Base-by-base conservation (phyloP, 148 eudicot species). In the Silene conica region DNA sequence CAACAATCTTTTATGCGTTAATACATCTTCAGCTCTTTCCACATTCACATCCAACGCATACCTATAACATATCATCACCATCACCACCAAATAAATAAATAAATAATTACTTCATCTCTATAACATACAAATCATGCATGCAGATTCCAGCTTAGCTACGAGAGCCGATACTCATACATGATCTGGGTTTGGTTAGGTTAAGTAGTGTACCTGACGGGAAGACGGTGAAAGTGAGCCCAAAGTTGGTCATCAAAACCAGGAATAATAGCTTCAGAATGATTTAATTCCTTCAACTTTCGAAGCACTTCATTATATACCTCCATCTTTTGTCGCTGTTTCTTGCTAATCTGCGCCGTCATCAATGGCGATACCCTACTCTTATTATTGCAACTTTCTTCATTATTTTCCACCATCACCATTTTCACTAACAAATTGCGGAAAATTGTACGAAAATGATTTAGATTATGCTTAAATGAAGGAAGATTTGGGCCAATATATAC, bases 1-100 rank as follows among this genome's bases (percentile, higher is more conserved):
- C 73, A 95, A 74, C 77, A 95, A 79, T 56, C 88, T 80, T 81
- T 87, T 95, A 79, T 95, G 98, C 63, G 81, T 86, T 25, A 95
- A 88, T 34, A 95, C 98, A 78, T 92, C 98, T 76, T 95, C 97
- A 50, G 98, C 98, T 82, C 98, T 90, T 76, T 92, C 98, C 61
- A 86, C 98, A 78, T 92, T 95, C 73, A 95, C 98, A 86, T 95
- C 98, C 85, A 95, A 82, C 45, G 98, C 97, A 77, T 95, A 95
- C 80, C 98, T 95, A 77, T 46, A 76, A 26, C 79, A 38, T 72
- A 38, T 74, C 12, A 31, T 61, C 19, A 64, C 41, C 41, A 34
- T 3, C 43, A 31, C 22, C 18, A 28, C 41, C 28, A 26, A 26
- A 26, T 26, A 26, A 26, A 26, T 15, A n/a, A 21, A 58, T 58